phyloP scores from a whole-genome alignment of 2,329 filamentous ascomycete species.

The Botrytis porri region DNA sequence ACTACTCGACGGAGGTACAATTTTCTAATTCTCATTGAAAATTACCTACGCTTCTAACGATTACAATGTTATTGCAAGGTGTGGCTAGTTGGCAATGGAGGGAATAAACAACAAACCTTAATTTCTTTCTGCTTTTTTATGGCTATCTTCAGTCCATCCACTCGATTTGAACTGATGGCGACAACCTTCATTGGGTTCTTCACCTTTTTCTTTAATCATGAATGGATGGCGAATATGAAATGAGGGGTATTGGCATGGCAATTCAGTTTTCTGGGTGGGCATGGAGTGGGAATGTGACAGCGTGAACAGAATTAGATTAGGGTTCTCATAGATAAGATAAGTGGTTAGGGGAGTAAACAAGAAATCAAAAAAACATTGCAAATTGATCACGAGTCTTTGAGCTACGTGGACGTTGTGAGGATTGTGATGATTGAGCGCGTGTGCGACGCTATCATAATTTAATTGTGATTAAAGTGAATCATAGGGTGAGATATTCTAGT shows the following conservation, averaged over 20 bases:
- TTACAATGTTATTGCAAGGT: conserved; percentile 16
- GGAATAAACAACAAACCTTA: not conserved
- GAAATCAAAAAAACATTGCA: conserved; percentile 20
- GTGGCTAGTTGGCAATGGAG: conserved; percentile 12
- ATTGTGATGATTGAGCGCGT: not conserved
- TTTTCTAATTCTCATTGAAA: conserved; percentile 1
- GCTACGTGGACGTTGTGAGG: not conserved
- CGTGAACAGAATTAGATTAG: conserved; percentile 18
- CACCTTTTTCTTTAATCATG: not conserved
- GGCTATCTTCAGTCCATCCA: not conserved
- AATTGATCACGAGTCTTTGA: not conserved
- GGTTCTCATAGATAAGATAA: conserved; percentile 19
- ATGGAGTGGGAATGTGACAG: conserved; percentile 14
- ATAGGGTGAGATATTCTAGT: not conserved
- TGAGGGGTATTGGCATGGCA: conserved; percentile 14
- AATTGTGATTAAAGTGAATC: not conserved
- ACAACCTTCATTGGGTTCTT: not conserved
- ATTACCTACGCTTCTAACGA: not conserved
- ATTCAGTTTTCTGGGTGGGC: conserved; percentile 3
- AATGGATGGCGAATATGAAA: conserved; percentile 11
- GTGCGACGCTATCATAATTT: not conserved
- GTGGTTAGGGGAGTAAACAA: conserved; percentile 12
- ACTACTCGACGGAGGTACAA: conserved; percentile 13
- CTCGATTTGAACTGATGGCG: not conserved
- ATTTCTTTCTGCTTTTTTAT: conserved; percentile 15